phyloP scores from a whole-genome alignment of 352 stramenopile species.

The Globisporangium canariense region DNA sequence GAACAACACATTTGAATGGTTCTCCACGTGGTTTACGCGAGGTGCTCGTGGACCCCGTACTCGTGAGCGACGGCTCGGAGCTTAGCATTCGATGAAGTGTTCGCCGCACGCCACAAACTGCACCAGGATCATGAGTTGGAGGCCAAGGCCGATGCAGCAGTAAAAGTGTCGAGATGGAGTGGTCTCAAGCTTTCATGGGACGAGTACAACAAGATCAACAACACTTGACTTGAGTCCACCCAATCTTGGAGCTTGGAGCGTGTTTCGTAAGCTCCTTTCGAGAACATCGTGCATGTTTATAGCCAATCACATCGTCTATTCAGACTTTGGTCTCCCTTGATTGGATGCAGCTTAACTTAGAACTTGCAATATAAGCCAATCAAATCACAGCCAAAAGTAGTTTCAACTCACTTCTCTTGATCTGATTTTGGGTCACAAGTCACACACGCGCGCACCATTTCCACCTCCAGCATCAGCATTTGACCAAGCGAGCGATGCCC shows the following conservation, averaged over 20 bases:
- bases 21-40: slow-evolving; percentile 79
- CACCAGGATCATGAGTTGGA: too few species aligned
- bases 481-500: background rate
- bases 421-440: slow-evolving; percentile 7
- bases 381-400: background rate
- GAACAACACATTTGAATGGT: slow-evolving; percentile 70
- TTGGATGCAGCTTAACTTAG: background rate
- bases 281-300: background rate
- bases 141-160: too few species aligned
- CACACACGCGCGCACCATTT: background rate
- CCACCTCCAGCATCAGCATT: background rate
- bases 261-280: too few species aligned
- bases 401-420: background rate
- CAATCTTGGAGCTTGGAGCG: too few species aligned
- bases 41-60: slow-evolving; percentile 63
- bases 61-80: slow-evolving; percentile 70
- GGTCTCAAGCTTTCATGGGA: too few species aligned
- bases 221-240: too few species aligned
- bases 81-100: slow-evolving; percentile 47
- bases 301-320: background rate
- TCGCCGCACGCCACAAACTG: too few species aligned
- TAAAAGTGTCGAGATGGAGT: too few species aligned
- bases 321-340: background rate
- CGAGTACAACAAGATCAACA: slow-evolving; percentile 33
- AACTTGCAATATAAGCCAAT: background rate